Conservation (phyloP, 2,329 filamentous ascomycete genomes). For the Pseudocercospora fuligena region DNA sequence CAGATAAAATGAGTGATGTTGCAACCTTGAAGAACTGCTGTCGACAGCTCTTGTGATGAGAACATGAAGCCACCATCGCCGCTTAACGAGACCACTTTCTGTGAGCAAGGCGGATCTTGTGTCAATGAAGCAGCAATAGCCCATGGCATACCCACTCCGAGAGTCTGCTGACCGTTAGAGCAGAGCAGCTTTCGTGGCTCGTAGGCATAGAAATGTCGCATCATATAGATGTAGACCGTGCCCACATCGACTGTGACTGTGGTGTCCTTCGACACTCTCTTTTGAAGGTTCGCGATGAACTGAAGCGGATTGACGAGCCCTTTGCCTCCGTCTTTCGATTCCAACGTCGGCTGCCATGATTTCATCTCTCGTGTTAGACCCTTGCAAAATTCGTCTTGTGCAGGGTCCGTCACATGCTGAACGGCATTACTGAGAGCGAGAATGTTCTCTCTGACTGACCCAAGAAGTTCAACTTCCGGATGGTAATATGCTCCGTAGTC, state of each 20-base stretch:
- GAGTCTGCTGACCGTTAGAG: constrained; percentile 56
- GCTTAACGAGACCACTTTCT: constrained; percentile 52
- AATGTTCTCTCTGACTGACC: constrained; percentile 50
- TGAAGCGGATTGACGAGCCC: constrained; percentile 52
- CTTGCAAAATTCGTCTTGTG: constrained; percentile 44
- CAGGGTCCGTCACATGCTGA: constrained; percentile 41
- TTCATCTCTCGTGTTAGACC: constrained; percentile 45
- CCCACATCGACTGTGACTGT: constrained; percentile 41
- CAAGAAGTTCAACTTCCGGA: constrained; percentile 50
- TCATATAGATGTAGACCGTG: constrained; percentile 53
- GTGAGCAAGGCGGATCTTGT: constrained; percentile 49
- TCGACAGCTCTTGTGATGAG: constrained; percentile 52
- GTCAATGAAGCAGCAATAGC: constrained; percentile 53
- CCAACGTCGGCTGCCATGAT: constrained; percentile 40
- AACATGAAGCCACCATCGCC: constrained; percentile 59
- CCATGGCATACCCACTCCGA: constrained; percentile 56
- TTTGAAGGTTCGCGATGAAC: constrained; percentile 52
- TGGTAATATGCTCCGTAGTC: constrained; percentile 51
- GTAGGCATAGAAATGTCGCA: constrained; percentile 53
- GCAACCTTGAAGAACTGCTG: constrained; percentile 54
- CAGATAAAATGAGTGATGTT: constrained; percentile 58
- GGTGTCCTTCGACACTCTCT: constrained; percentile 46
- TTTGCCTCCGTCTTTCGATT: constrained; percentile 28
- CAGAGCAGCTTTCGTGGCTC: constrained; percentile 52
- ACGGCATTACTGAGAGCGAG: constrained; percentile 43